Percentiles rank a stretch among this genome's conserved stretches.
Evolutionary conservation across 2,329 filamentous ascomycete species (phyloP).

Genomic region (Curvularia sp.): DNA sequence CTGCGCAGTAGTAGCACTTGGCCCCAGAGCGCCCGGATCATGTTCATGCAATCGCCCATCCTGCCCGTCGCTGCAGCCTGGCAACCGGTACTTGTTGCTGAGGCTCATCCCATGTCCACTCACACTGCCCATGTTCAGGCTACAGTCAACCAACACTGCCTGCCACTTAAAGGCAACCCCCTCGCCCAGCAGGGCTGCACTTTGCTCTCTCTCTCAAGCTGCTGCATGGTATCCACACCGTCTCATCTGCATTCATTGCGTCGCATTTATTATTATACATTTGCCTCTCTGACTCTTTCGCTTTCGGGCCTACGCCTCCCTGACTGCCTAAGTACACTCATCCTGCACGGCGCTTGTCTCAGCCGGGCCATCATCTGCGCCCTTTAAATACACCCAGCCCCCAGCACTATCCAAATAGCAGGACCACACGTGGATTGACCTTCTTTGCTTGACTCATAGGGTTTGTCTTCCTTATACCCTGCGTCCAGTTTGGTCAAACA

Average conservation of each 20-base stretch:
- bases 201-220: slow-evolving; percentile 31
- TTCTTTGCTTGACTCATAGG: slow-evolving; percentile 3
- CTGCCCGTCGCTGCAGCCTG: slow-evolving; percentile 35
- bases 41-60: slow-evolving; percentile 31
- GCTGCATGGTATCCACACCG: slow-evolving; percentile 32
- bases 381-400: slow-evolving; percentile 23
- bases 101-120: slow-evolving; percentile 28
- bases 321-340: slow-evolving; percentile 23
- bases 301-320: slow-evolving; percentile 24
- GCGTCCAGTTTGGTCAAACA: not conserved
- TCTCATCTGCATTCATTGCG: slow-evolving; percentile 33
- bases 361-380: slow-evolving; percentile 35
- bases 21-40: slow-evolving; percentile 35
- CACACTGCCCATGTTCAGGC: slow-evolving; percentile 42
- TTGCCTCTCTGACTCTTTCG: slow-evolving; percentile 38
- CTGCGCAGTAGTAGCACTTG: slow-evolving; percentile 28
- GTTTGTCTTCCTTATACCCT: slow-evolving; percentile 5
- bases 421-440: not conserved
- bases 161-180: slow-evolving; percentile 30
- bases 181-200: slow-evolving; percentile 34
- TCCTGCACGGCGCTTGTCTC: slow-evolving; percentile 36
- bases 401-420: slow-evolving; percentile 9
- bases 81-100: slow-evolving; percentile 28
- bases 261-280: slow-evolving; percentile 26
- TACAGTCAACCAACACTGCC: slow-evolving; percentile 37